Evolutionary conservation across 805 yeast genomes (phyloP).

Genomic region (Candida oleophila): DNA sequence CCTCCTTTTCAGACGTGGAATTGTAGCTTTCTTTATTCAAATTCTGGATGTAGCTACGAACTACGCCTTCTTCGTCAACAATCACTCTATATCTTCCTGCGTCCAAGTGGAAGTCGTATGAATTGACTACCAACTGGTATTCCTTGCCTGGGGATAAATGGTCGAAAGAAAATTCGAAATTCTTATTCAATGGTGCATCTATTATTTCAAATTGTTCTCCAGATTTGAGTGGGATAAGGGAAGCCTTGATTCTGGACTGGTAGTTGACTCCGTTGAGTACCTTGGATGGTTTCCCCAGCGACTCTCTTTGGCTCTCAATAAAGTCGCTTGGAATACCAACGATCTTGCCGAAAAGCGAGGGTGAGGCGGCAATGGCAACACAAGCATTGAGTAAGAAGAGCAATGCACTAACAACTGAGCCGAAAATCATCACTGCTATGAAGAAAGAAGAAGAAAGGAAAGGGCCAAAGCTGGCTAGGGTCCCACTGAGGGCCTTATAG

Average conservation of each 20-base stretch:
- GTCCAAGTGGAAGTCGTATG: slow-evolving; percentile 34
- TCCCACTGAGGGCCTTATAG: background rate
- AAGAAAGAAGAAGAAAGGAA: background rate
- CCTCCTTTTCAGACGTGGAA: slow-evolving; percentile 14
- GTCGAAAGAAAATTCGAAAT: slow-evolving; percentile 24
- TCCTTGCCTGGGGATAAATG: slow-evolving; percentile 25
- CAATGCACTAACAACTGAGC: background rate
- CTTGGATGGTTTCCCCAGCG: slow-evolving; percentile 7
- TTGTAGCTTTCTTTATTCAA: slow-evolving; percentile 17
- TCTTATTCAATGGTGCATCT: slow-evolving; percentile 14
- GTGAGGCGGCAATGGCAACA: background rate
- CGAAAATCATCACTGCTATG: background rate
- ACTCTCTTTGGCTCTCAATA: background rate
- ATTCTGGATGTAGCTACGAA: slow-evolving; percentile 22
- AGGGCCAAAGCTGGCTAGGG: background rate
- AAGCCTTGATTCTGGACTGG: slow-evolving; percentile 29
- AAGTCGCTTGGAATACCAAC: slow-evolving; percentile 21
- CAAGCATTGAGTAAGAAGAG: background rate
- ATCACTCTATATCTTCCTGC: slow-evolving; percentile 24
- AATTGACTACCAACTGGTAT: slow-evolving; percentile 31
- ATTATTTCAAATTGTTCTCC: background rate
- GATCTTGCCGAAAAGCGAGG: slow-evolving; percentile 1
- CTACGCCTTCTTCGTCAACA: slow-evolving; percentile 15
- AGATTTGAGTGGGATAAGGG: slow-evolving; percentile 13
- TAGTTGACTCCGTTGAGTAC: slow-evolving; percentile 37